Evolutionary conservation across 2,329 filamentous ascomycete genomes (phyloP).

Genomic region (Fusarium scirpi): DNA sequence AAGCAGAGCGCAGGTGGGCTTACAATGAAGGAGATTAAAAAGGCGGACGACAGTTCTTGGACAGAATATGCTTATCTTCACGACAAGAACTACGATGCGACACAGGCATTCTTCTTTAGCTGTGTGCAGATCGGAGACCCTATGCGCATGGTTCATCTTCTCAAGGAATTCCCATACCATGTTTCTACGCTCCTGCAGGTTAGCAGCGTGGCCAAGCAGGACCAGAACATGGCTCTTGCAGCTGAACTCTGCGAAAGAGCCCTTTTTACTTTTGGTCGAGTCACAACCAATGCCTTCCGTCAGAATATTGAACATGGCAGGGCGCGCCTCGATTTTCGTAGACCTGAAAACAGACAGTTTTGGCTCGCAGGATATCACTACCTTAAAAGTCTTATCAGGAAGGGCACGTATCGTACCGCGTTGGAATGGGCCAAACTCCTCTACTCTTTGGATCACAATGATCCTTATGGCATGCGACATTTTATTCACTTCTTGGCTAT

Average conservation of each 20-base stretch:
- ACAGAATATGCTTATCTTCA: slow-evolving; percentile 82
- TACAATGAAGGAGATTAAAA: slow-evolving; percentile 75
- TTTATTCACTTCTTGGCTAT: slow-evolving; percentile 87
- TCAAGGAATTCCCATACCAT: slow-evolving; percentile 77
- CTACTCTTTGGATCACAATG: slow-evolving; percentile 77
- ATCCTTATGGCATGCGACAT: slow-evolving; percentile 86
- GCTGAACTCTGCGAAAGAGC: slow-evolving; percentile 91
- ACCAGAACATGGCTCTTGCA: slow-evolving; percentile 86
- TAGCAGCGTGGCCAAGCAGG: slow-evolving; percentile 90
- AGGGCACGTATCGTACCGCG: slow-evolving; percentile 93
- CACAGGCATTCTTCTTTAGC: slow-evolving; percentile 81
- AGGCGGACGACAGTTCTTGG: slow-evolving; percentile 64
- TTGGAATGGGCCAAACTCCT: slow-evolving; percentile 94
- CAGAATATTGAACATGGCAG: slow-evolving; percentile 80
- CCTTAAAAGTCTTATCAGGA: slow-evolving; percentile 84
- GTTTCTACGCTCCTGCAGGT: slow-evolving; percentile 94
- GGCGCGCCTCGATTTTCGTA: slow-evolving; percentile 82
- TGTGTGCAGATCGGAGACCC: slow-evolving; percentile 88
- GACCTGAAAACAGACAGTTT: slow-evolving; percentile 91
- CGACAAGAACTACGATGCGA: slow-evolving; percentile 76
- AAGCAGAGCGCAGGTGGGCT: slow-evolving; percentile 82
- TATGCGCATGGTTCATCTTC: slow-evolving; percentile 80
- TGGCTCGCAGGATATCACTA: slow-evolving; percentile 93
- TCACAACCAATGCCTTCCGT: slow-evolving; percentile 84
- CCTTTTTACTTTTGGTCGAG: slow-evolving; percentile 92